These are phyloP conservation scores for Dichomitus squalens DNA, from an alignment of 1,284 basidiomycete genomes.

Conservation along the genomic window DNA sequence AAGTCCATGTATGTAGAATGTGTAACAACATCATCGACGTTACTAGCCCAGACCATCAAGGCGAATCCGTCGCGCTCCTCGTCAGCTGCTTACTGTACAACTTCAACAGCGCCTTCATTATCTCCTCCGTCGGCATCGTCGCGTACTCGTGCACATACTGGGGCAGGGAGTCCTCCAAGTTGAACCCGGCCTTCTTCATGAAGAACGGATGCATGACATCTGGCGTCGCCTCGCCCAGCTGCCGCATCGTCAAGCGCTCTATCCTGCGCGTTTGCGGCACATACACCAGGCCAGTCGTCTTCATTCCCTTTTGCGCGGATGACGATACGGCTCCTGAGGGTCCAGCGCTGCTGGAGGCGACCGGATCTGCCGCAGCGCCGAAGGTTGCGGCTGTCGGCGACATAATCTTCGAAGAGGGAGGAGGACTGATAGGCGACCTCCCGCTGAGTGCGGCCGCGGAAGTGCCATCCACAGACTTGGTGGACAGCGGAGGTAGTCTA, in stretches of 20 bases:
- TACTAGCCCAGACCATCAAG: background rate
- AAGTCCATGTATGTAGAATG: background rate
- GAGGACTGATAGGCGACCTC: constrained; percentile 8
- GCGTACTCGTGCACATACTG: constrained; percentile 89
- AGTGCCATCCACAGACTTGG: constrained; percentile 16
- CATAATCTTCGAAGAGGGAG: constrained; percentile 6
- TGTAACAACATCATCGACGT: background rate
- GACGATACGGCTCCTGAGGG: constrained; percentile 3
- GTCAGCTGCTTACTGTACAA: constrained; percentile 78
- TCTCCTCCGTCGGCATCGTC: constrained; percentile 79
- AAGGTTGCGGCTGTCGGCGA: constrained; percentile 10
- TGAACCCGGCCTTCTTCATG: constrained; percentile 82
- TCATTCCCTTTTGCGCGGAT: constrained; percentile 22
- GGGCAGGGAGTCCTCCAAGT: constrained; percentile 78
- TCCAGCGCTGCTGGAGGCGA: background rate
- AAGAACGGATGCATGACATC: constrained; percentile 88
- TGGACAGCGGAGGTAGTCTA: constrained; percentile 9
- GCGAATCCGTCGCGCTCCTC: constrained; percentile 22
- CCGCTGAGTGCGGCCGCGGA: constrained; percentile 1
- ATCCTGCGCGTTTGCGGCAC: constrained; percentile 58
- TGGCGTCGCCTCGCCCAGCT: constrained; percentile 85
- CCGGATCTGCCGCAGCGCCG: background rate
- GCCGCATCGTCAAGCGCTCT: constrained; percentile 77
- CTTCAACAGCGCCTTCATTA: constrained; percentile 81
- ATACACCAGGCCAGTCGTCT: constrained; percentile 47